Evolutionary conservation across 352 stramenopile genomes (phyloP), one percentile per base, ranked within the genome.

Genomic region (Phytophthora cryptogea): DNA sequence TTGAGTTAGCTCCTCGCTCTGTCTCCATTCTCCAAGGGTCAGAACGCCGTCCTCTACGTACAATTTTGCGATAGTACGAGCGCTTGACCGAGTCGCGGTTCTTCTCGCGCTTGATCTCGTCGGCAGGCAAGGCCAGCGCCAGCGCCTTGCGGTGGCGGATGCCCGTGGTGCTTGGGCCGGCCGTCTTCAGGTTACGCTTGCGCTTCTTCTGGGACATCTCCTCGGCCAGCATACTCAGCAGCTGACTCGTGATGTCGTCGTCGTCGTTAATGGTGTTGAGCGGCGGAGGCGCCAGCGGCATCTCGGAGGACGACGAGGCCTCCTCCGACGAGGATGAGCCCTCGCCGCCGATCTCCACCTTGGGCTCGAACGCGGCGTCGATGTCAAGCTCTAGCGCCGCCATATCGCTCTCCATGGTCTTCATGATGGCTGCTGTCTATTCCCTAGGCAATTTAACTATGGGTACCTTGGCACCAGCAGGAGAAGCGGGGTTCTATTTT

Each of bases 11-110:
- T 23, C 20, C 20, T 54, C 42, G 30, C 27, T 35, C 14, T 26
- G 40, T 20, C 31, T 52, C 28, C 27, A 26, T 23, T 2, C 20
- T 42, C 11, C 1, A 44, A 46, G 20, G 7, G n/a, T 14, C 7
- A 53, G 2, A 20, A 9, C 31, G 42, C 27, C 2, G 35, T 9
- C 17, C 11, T 30, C 20, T 7, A 65, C 68, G 51, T 64, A 80
- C 74, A 56, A 83, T 70, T 37, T 83, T 83, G 40, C 74, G 64
- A 51, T 83, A 83, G 59, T 80, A 83, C 46, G 71, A 80, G 44
- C 74, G 74, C 37, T 76, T 76, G 49, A 83, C 71, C 30, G 74
- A 83, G 56, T 83, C 76, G 49, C 74, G 71, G 45, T 83, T 83
- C 62, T 83, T 83, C 62, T 78, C 74, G 33, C 76, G 76, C 56